Percentiles rank a stretch among this genome's conserved stretches.
These are phyloP conservation scores for Jacaranda copaia DNA, from an alignment of 257 asterid genomes.

Conservation along the genomic window DNA sequence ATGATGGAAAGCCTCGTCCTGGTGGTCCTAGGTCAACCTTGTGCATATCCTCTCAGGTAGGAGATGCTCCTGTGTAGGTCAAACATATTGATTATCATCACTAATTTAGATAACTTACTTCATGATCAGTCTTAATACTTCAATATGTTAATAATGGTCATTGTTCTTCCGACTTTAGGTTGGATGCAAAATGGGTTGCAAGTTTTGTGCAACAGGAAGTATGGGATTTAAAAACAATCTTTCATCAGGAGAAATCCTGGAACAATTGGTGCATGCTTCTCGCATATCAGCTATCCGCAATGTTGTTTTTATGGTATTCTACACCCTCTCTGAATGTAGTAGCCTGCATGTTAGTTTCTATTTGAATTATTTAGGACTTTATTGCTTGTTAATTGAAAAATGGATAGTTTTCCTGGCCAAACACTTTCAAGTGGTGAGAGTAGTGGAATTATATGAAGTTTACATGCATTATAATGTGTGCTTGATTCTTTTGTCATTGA, in stretches of 20 bases:
- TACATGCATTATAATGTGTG: neutral
- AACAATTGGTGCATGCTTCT: constrained; percentile 93
- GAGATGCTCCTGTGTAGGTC: constrained; percentile 17
- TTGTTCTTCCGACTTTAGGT: constrained; percentile 56
- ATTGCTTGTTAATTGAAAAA: neutral
- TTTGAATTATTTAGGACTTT: constrained; percentile 26
- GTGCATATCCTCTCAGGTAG: constrained; percentile 96
- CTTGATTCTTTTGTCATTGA: neutral
- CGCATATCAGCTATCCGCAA: constrained; percentile 83
- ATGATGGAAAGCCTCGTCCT: constrained; percentile 88
- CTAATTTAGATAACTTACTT: neutral
- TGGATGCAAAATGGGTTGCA: constrained; percentile 99
- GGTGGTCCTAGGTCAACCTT: constrained; percentile 95
- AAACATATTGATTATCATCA: neutral
- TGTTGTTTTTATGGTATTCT: constrained; percentile 89
- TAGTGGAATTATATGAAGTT: neutral
- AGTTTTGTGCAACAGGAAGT: constrained; percentile 95
- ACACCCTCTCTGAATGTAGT: constrained; percentile 12
- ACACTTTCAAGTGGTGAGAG: constrained; percentile 9
- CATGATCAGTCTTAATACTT: neutral
- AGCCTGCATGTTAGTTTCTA: neutral
- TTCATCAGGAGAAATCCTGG: constrained; percentile 89
- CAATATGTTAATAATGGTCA: neutral
- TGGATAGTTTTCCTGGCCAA: constrained; percentile 14
- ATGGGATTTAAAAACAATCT: constrained; percentile 96